Percentiles rank a stretch among this genome's conserved stretches.
Evolutionary conservation across 108 stramenopile genomes (phyloP).

Genomic region (Nitzschia sp.): DNA sequence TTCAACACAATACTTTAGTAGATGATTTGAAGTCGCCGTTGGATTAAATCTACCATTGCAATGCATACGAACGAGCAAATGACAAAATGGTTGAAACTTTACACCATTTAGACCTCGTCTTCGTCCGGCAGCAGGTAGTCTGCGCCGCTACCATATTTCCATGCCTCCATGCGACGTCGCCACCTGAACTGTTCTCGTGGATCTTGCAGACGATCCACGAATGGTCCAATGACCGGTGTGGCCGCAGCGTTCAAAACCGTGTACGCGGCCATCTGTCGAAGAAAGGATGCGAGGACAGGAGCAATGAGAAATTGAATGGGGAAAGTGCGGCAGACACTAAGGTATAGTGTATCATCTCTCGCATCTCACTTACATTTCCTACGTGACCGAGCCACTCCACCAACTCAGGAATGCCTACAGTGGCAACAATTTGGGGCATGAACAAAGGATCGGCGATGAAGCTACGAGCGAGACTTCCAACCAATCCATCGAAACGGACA

Average conservation of each 20-base stretch:
- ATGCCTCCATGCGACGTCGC: constrained; percentile 62
- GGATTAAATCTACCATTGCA: no score
- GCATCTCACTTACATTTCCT: constrained; percentile 11
- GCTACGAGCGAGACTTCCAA: constrained; percentile 71
- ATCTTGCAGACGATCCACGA: constrained; percentile 46
- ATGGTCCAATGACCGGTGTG: constrained; percentile 39
- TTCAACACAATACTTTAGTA: no score
- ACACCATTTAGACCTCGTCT: not conserved
- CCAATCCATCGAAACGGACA: constrained; percentile 84
- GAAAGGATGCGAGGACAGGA: not conserved
- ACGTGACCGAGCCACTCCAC: constrained; percentile 89
- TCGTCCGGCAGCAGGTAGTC: constrained; percentile 54
- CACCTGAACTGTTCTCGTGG: constrained; percentile 41
- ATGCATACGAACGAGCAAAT: no score
- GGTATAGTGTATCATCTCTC: constrained; percentile 62
- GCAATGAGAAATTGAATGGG: constrained; percentile 34
- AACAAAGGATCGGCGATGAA: constrained; percentile 75
- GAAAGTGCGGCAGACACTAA: constrained; percentile 44
- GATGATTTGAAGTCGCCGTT: no score
- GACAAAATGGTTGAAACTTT: no score
- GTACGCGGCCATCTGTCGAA: constrained; percentile 60
- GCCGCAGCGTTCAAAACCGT: constrained; percentile 47
- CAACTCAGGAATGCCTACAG: constrained; percentile 76
- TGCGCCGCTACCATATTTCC: constrained; percentile 82
- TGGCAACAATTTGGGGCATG: constrained; percentile 80